phyloP scores from a whole-genome alignment of 495 filamentous ascomycete genomes.

The Aspergillus taichungensis region DNA sequence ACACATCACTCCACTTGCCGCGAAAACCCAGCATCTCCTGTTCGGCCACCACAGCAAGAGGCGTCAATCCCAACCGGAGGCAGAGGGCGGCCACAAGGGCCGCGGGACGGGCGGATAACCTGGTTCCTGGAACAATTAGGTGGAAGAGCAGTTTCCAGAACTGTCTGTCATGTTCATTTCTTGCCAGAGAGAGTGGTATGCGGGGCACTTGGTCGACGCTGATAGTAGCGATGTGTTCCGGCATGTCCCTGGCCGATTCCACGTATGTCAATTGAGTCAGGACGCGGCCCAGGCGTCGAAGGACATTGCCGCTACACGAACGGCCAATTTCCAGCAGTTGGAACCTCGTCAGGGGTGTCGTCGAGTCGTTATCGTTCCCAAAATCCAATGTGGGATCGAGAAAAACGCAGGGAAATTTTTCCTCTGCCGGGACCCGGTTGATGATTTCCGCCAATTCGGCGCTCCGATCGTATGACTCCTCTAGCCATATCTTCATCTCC shows the following conservation, averaged over 20 bases:
- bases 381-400: constrained; percentile 37
- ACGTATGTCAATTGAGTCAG: constrained; percentile 35
- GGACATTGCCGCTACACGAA: constrained; percentile 32
- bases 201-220: constrained; percentile 16
- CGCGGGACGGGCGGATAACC: constrained; percentile 28
- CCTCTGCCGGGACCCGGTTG: constrained; percentile 26
- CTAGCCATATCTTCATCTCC: constrained; percentile 34
- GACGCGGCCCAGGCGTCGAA: constrained; percentile 31
- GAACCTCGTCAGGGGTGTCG: constrained; percentile 22
- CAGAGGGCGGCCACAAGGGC: constrained; percentile 36
- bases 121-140: constrained; percentile 33
- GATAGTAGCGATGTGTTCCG: constrained; percentile 24
- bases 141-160: constrained; percentile 40
- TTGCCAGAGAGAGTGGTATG: constrained; percentile 31
- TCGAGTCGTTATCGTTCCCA: constrained; percentile 11
- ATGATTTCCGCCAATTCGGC: constrained; percentile 35
- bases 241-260: constrained; percentile 26
- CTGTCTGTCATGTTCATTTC: constrained; percentile 14
- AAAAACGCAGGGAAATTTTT: constrained; percentile 43
- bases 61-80: constrained; percentile 32
- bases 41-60: constrained; percentile 25
- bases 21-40: constrained; percentile 27
- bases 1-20: constrained; percentile 32
- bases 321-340: constrained; percentile 40
- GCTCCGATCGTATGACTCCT: constrained; percentile 36